Conservation (phyloP, 495 filamentous ascomycete genomes). For the Neurospora hispaniola region DNA sequence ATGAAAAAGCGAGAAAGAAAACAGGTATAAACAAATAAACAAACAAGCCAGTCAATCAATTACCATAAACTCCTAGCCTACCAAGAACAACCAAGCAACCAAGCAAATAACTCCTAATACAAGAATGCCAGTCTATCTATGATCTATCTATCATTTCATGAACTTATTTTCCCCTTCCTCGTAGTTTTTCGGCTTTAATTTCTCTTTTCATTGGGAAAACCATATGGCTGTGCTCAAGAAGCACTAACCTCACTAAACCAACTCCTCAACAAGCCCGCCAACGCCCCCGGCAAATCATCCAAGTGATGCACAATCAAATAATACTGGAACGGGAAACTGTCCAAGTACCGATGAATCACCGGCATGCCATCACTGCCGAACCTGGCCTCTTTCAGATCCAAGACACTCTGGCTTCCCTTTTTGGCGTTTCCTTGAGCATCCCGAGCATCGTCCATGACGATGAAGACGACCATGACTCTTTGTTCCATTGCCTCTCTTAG, state of each 20-base stretch:
- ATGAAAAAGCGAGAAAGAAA: too few relatives aligned
- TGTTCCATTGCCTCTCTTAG: constrained; percentile 83
- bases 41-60: too few relatives aligned
- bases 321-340: constrained; percentile 91
- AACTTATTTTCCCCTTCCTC: too few relatives aligned
- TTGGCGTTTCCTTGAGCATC: background rate
- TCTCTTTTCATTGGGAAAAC: too few relatives aligned
- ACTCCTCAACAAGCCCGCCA: constrained; percentile 81
- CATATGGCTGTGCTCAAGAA: too few relatives aligned
- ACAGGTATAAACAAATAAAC: too few relatives aligned
- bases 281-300: constrained; percentile 74
- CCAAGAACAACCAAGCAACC: too few relatives aligned
- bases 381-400: constrained; percentile 70
- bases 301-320: constrained; percentile 91
- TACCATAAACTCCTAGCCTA: too few relatives aligned
- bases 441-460: constrained; percentile 77
- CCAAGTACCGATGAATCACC: constrained; percentile 78
- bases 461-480: constrained; percentile 94
- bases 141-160: too few relatives aligned
- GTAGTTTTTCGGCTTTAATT: too few relatives aligned
- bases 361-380: constrained; percentile 57
- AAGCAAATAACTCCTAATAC: too few relatives aligned
- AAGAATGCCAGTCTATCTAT: too few relatives aligned
- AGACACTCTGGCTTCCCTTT: constrained; percentile 44
- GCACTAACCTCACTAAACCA: constrained; percentile 30